Percentiles rank a stretch among this genome's conserved stretches.
These are phyloP conservation scores for Lophiostoma macrostomum DNA, from an alignment of 495 filamentous ascomycete genomes.

Conservation along the genomic window DNA sequence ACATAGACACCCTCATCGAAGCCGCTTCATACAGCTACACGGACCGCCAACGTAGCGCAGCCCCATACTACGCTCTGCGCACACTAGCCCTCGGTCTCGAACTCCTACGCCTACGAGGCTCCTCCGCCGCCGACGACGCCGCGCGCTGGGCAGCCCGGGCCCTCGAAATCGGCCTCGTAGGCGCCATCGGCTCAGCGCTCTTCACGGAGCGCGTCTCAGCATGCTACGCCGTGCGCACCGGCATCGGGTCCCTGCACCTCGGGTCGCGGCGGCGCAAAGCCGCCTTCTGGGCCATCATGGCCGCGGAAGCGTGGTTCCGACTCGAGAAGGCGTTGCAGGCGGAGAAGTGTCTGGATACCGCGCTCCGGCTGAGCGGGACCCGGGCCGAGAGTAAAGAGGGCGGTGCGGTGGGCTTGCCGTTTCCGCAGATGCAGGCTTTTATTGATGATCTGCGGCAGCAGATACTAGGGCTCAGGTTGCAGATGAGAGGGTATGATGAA, in stretches of 20 bases:
- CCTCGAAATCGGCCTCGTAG: slow-evolving; percentile 72
- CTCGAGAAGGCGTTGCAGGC: slow-evolving; percentile 67
- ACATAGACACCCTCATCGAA: slow-evolving; percentile 79
- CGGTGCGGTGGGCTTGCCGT: slow-evolving; percentile 44
- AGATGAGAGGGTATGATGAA: slow-evolving; percentile 14
- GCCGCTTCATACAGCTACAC: slow-evolving; percentile 88
- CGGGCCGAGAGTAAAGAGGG: background rate
- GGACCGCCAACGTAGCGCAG: slow-evolving; percentile 62
- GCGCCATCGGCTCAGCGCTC: slow-evolving; percentile 71
- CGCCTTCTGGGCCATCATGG: slow-evolving; percentile 83
- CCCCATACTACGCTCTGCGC: slow-evolving; percentile 71
- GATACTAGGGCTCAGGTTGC: slow-evolving; percentile 17
- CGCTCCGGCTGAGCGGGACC: slow-evolving; percentile 64
- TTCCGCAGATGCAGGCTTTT: slow-evolving; percentile 58
- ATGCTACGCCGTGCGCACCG: slow-evolving; percentile 73
- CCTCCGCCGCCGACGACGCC: slow-evolving; percentile 78
- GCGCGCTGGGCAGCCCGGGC: slow-evolving; percentile 78
- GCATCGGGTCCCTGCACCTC: slow-evolving; percentile 60
- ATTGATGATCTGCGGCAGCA: slow-evolving; percentile 52
- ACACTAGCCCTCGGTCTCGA: slow-evolving; percentile 74
- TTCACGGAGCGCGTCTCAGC: slow-evolving; percentile 79
- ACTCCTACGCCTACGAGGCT: slow-evolving; percentile 72
- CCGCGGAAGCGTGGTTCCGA: slow-evolving; percentile 76
- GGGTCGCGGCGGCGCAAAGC: slow-evolving; percentile 75
- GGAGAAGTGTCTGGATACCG: slow-evolving; percentile 69